Evolutionary conservation across 495 filamentous ascomycete species (phyloP).

Genomic region (Penicillium robsamsonii): DNA sequence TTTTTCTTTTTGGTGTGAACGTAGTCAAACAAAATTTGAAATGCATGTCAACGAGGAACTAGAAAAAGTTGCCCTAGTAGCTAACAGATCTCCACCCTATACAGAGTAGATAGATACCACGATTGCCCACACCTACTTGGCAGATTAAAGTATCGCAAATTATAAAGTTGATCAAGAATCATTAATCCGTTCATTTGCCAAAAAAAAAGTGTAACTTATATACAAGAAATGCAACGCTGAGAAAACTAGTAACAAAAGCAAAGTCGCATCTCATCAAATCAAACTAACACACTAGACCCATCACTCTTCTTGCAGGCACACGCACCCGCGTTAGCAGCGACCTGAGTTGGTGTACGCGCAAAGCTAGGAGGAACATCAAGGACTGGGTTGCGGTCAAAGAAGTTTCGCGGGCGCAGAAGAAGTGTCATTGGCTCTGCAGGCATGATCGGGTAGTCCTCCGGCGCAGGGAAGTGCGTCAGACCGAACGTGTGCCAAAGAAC

Average conservation of each 20-base stretch:
- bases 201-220: not conserved
- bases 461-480: slow-evolving; percentile 85
- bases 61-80: not conserved
- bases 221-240: slow-evolving; percentile 1
- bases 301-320: slow-evolving; percentile 45
- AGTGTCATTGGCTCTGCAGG: slow-evolving; percentile 87
- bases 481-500: slow-evolving; percentile 98
- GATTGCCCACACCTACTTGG: not conserved
- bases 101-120: not conserved
- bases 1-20: not conserved
- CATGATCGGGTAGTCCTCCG: slow-evolving; percentile 96
- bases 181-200: not conserved
- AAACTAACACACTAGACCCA: slow-evolving; percentile 45
- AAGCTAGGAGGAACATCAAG: slow-evolving; percentile 85
- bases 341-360: slow-evolving; percentile 68
- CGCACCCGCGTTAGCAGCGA: slow-evolving; percentile 49
- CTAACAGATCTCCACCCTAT: not conserved
- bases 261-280: not conserved
- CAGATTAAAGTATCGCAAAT: not conserved
- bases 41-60: not conserved
- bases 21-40: not conserved
- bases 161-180: not conserved
- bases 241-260: not conserved
- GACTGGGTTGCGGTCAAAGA: slow-evolving; percentile 82
- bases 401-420: slow-evolving; percentile 79